Conservation (phyloP, 768 basidiomycete genomes). For the Rossbeevera mucosa region DNA sequence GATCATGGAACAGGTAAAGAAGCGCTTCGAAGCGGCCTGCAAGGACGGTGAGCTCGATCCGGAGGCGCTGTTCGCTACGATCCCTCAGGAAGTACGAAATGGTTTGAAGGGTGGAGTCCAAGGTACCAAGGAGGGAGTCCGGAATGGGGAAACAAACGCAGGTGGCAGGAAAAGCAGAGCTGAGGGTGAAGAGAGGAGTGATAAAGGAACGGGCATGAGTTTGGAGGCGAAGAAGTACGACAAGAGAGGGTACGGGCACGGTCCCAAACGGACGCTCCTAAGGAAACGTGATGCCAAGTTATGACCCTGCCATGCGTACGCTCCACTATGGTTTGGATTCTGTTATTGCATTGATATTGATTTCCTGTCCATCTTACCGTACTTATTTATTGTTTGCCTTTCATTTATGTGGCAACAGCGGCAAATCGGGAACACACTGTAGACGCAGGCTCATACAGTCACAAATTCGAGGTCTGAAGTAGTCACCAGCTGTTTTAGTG, state of each 20-base stretch:
- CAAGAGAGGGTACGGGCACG: slow-evolving; percentile 8
- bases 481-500: too few species aligned
- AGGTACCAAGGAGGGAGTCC: slow-evolving; percentile 3
- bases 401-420: too few species aligned
- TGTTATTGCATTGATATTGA: too few species aligned
- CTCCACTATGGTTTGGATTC: too few species aligned
- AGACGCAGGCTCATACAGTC: too few species aligned
- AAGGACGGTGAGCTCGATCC: slow-evolving; percentile 4
- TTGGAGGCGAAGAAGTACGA: slow-evolving; percentile 9
- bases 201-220: slow-evolving; percentile 8
- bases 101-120: slow-evolving; percentile 1
- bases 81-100: slow-evolving; percentile 8
- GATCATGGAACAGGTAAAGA: slow-evolving; percentile 8
- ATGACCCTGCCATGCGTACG: slow-evolving; percentile 12
- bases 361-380: too few species aligned
- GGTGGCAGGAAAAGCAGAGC: background rate
- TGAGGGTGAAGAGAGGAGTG: slow-evolving; percentile 5
- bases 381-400: too few species aligned
- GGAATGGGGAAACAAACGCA: background rate
- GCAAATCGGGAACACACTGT: too few species aligned
- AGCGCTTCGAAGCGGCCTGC: slow-evolving; percentile 6
- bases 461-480: too few species aligned
- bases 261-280: slow-evolving; percentile 5
- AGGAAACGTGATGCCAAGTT: slow-evolving; percentile 23
- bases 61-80: slow-evolving; percentile 5